These are phyloP conservation scores for Aspergillus hortae DNA, from an alignment of 2,329 filamentous ascomycete genomes.

Conservation along the genomic window DNA sequence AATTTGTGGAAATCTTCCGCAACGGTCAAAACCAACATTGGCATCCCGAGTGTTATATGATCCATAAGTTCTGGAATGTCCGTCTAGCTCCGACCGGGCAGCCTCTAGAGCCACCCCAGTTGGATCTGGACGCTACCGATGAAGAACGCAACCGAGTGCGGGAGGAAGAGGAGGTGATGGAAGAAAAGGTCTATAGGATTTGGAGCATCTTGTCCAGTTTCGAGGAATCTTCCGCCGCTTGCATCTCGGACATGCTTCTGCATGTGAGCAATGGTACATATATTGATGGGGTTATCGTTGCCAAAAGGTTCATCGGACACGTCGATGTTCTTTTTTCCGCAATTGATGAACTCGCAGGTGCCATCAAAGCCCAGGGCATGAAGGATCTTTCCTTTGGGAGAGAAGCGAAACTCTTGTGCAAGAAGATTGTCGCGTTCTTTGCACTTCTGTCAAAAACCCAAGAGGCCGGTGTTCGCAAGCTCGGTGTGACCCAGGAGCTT, in stretches of 20 bases:
- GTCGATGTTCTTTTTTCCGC: conserved; percentile 89
- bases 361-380: conserved; percentile 64
- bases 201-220: conserved; percentile 98
- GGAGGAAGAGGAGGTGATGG: conserved; percentile 86
- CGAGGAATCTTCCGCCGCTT: conserved; percentile 94
- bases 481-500: conserved; percentile 96
- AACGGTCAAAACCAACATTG: conserved; percentile 98
- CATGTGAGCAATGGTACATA: conserved; percentile 98
- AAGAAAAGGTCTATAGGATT: conserved; percentile 95
- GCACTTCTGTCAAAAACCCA: conserved; percentile 91
- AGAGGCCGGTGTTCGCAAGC: conserved; percentile 80
- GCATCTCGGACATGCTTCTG: conserved; percentile 97
- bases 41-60: conserved; percentile 99
- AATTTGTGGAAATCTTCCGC: conserved; percentile 97
- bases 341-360: conserved; percentile 76
- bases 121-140: conserved; percentile 57
- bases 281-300: conserved; percentile 88
- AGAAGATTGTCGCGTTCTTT: conserved; percentile 98
- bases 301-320: conserved; percentile 93
- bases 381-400: conserved; percentile 88
- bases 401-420: conserved; percentile 98
- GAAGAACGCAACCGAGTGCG: conserved; percentile 73
- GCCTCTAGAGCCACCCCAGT: conserved; percentile 41
- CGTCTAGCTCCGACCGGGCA: conserved; percentile 66
- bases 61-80: conserved; percentile 99